Evolutionary conservation across 2,329 filamentous ascomycete species (phyloP), one percentile per base, ranked within the genome.

Genomic region (Venturia nashicola): DNA sequence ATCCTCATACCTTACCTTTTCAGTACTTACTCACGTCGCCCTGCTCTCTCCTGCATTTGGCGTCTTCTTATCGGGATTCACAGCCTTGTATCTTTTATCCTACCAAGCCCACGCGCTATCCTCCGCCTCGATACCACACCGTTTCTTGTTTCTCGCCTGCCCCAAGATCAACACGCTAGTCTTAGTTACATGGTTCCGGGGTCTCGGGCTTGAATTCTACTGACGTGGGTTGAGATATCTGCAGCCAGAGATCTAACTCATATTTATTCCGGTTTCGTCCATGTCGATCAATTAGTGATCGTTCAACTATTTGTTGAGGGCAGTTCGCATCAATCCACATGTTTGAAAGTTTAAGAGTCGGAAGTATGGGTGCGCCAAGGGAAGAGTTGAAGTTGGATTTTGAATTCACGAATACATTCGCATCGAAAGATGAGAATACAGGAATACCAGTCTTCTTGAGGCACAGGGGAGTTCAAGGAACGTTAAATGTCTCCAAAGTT

Each of bases 381-480:
- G 39, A 42, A 46, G 51, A 63, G 27, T 16, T 65, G 20, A 43
- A 42, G 36, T 20, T 65, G 27, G 36, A 60, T 18, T 65, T 65
- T n/a, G 59, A 65, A 11, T 65, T 61, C n/a, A 48, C 23, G 23
- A 64, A 64, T 39, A 55, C 62, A 5, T 64, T 60, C 18, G 12
- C 54, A 8, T 23, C 27, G 18, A 59, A 42, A 42, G n/a, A 48
- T 39, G n/a, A 43, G 4, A 27, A 61, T 0, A 51, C 8, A 14
- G 51, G n/a, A n/a, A 14, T 57, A 12, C 63, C 63, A 1, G 32
- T 65, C 0, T 65, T 65, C n/a, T 48, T 65, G 59, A 54, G 63
- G 44, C 59, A 55, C 6, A 20, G 39, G 23, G 63, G 63, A 32
- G 46, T 65, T 9, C 34, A 60, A 57, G 63, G 63, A 39, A 64